Evolutionary conservation across 352 stramenopile species (phyloP).

Genomic region (Plasmopara viticola): DNA sequence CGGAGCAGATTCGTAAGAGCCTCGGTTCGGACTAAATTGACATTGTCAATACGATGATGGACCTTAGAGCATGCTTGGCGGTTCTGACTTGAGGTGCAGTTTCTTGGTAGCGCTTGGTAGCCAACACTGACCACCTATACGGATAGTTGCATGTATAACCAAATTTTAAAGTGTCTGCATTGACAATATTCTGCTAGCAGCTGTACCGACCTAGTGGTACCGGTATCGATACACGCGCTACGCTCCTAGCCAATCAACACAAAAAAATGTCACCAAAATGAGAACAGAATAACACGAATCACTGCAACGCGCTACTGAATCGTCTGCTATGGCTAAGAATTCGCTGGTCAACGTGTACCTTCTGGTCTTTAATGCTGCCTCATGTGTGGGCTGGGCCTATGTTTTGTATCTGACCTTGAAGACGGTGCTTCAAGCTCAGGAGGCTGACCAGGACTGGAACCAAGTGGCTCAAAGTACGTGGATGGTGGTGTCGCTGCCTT

Average conservation of each 20-base stretch:
- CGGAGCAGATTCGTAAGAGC: constrained; percentile 72
- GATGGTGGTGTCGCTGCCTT: constrained; percentile 44
- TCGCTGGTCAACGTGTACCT: constrained; percentile 65
- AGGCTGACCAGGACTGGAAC: constrained; percentile 46
- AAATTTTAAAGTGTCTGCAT: neutral
- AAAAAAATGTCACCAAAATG: neutral
- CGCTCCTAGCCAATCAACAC: constrained; percentile 17
- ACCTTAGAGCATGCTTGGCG: constrained; percentile 12
- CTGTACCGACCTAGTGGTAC: constrained; percentile 1
- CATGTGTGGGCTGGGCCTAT: constrained; percentile 62
- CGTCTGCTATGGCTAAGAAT: constrained; percentile 52
- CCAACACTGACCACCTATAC: constrained; percentile 1
- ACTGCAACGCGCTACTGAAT: no score
- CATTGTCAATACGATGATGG: constrained; percentile 8
- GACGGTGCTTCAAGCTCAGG: constrained; percentile 36
- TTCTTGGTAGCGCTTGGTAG: constrained; percentile 12
- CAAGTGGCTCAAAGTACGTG: constrained; percentile 44
- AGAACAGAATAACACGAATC: no score
- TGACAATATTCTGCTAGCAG: neutral
- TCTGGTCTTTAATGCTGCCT: constrained; percentile 65
- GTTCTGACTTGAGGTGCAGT: neutral
- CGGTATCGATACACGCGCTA: constrained; percentile 2
- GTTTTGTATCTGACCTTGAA: constrained; percentile 60
- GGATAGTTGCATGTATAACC: constrained; percentile 20
- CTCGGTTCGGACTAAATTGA: constrained; percentile 62